These are phyloP conservation scores for Endoconidiophora polonica DNA, from an alignment of 2,329 filamentous ascomycete genomes.

Conservation along the genomic window DNA sequence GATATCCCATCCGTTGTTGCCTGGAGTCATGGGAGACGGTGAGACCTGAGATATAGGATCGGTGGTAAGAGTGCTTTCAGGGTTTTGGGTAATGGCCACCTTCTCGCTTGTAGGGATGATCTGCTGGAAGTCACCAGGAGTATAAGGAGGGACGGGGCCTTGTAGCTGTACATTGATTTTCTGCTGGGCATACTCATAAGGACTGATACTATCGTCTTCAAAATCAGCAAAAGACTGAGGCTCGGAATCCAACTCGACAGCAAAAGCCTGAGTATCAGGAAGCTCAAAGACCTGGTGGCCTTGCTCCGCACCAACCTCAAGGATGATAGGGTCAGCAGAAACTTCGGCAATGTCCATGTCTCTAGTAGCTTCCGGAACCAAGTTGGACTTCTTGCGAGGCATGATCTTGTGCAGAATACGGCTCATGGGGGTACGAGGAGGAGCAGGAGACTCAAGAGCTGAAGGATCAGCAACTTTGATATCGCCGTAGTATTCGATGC, in stretches of 20 bases:
- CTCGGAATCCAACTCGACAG: conserved; percentile 24
- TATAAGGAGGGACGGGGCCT: conserved; percentile 33
- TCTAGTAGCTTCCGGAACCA: conserved; percentile 9
- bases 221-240: conserved; percentile 19
- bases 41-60: conserved; percentile 7
- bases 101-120: conserved; percentile 3
- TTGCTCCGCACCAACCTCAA: conserved; percentile 26
- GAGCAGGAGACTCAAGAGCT: conserved; percentile 12
- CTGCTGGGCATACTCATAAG: conserved; percentile 34
- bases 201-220: conserved; percentile 25
- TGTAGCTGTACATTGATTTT: conserved; percentile 36
- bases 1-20: neutral
- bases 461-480: no score
- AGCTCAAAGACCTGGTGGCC: conserved; percentile 36
- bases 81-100: conserved; percentile 1
- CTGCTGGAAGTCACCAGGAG: conserved; percentile 20
- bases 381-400: conserved; percentile 20
- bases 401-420: conserved; percentile 29
- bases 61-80: neutral
- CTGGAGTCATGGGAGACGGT: conserved; percentile 3
- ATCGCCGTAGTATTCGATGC: no score
- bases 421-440: conserved; percentile 22
- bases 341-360: conserved; percentile 14
- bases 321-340: conserved; percentile 9
- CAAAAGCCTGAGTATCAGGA: conserved; percentile 26